A percentile compares a stretch with the other conserved stretches of the same genome.
Conservation (phyloP, 306 rosid species). For the Lathyrus oleraceus region DNA sequence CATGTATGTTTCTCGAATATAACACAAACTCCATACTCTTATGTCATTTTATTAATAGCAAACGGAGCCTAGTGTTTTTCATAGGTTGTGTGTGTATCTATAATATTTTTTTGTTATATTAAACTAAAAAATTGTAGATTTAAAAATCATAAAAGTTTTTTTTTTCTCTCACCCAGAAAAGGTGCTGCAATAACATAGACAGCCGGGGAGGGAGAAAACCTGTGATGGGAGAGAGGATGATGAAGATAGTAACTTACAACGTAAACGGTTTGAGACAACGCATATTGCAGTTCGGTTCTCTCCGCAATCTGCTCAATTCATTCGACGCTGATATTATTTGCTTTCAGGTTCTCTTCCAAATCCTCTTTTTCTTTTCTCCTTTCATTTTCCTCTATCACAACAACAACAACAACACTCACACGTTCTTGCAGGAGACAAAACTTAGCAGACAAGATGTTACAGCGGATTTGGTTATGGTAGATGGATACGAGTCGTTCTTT, state of each 20-base stretch:
- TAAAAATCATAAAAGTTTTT: too few relatives aligned
- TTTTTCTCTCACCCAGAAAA: too few relatives aligned
- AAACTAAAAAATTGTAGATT: too few relatives aligned
- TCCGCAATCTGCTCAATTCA: conserved; percentile 73
- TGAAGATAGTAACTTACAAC: conserved; percentile 93
- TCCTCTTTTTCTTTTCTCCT: background rate
- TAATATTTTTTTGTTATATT: too few relatives aligned
- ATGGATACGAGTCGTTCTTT: conserved; percentile 84
- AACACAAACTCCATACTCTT: too few relatives aligned
- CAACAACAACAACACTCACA: background rate
- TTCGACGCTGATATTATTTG: conserved; percentile 85
- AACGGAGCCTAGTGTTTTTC: too few relatives aligned
- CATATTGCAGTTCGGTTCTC: conserved; percentile 85
- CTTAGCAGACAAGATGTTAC: conserved; percentile 72
- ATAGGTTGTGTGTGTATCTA: too few relatives aligned
- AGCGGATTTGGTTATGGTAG: conserved; percentile 73
- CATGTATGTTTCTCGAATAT: too few relatives aligned
- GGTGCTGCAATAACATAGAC: too few relatives aligned
- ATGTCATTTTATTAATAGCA: too few relatives aligned
- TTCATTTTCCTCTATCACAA: background rate
- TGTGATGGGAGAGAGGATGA: conserved; percentile 41
- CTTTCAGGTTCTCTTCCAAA: conserved; percentile 54
- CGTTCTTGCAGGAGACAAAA: conserved; percentile 63
- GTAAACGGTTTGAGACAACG: conserved; percentile 87
- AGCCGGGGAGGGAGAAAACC: background rate